phyloP scores from a whole-genome alignment of 768 basidiomycete species.

The Pleurotus pulmonarius region DNA sequence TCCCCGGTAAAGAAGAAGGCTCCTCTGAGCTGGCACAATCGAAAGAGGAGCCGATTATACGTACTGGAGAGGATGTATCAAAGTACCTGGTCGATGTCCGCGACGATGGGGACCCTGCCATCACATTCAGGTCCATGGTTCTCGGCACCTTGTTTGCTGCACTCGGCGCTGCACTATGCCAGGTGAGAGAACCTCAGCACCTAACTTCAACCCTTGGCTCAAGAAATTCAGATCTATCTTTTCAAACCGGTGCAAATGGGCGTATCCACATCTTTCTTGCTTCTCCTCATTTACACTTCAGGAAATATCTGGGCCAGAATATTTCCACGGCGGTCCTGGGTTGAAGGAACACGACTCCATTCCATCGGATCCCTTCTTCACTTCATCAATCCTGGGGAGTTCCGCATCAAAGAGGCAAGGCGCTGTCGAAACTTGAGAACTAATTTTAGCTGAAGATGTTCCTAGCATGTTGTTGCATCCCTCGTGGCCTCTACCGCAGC shows the following conservation, averaged over 20 bases:
- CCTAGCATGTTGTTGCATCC: slow-evolving; percentile 53
- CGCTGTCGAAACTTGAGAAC: background rate
- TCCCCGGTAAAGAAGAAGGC: background rate
- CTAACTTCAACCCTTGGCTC: background rate
- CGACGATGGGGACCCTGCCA: slow-evolving; percentile 39
- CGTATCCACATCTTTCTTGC: slow-evolving; percentile 55
- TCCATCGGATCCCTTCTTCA: slow-evolving; percentile 35
- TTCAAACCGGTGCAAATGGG: slow-evolving; percentile 54
- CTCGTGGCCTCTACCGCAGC: slow-evolving; percentile 56
- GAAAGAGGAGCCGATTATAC: slow-evolving; percentile 11
- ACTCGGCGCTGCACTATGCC: slow-evolving; percentile 36
- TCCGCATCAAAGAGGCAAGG: slow-evolving; percentile 52
- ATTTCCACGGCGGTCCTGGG: slow-evolving; percentile 35
- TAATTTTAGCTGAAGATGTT: background rate
- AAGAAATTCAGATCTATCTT: slow-evolving; percentile 41
- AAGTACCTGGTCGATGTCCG: slow-evolving; percentile 33
- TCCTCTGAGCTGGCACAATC: background rate
- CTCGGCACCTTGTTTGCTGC: slow-evolving; percentile 39
- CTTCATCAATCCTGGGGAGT: slow-evolving; percentile 55
- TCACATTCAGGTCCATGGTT: slow-evolving; percentile 39
- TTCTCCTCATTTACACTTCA: slow-evolving; percentile 49
- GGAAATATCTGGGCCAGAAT: slow-evolving; percentile 48
- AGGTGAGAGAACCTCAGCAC: background rate
- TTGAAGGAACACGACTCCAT: slow-evolving; percentile 40
- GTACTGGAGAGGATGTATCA: slow-evolving; percentile 29